A percentile compares a stretch with the other conserved stretches of the same genome.
These are phyloP conservation scores for Curvularia spicifera DNA, from an alignment of 2,329 filamentous ascomycete species.

Conservation along the genomic window DNA sequence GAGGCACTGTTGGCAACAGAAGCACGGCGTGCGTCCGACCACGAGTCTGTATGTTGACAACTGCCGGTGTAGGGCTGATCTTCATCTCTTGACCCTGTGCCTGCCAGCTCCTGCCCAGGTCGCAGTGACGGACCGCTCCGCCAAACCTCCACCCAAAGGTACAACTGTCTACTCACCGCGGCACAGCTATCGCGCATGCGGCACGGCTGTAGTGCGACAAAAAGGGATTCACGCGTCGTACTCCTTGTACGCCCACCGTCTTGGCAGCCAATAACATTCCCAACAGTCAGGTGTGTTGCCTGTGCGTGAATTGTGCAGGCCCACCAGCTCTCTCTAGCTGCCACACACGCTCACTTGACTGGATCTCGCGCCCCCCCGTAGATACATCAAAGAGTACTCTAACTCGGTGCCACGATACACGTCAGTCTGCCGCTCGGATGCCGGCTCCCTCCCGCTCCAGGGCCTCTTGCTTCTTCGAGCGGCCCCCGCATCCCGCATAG, in stretches of 20 bases:
- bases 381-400: background rate
- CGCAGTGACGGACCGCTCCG: constrained; percentile 15
- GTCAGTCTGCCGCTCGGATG: constrained; percentile 15
- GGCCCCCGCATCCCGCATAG: constrained; percentile 16
- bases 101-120: constrained; percentile 1
- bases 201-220: constrained; percentile 17
- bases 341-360: background rate
- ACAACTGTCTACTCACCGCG: constrained; percentile 3
- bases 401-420: constrained; percentile 7
- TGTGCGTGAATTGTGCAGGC: background rate
- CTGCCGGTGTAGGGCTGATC: constrained; percentile 10
- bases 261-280: constrained; percentile 2
- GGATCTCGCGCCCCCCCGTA: background rate
- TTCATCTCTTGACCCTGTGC: background rate
- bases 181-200: background rate
- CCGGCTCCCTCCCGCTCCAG: constrained; percentile 11
- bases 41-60: constrained; percentile 3
- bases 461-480: constrained; percentile 17
- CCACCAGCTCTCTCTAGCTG: background rate
- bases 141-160: constrained; percentile 7
- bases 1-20: background rate
- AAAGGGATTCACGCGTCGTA: constrained; percentile 23
- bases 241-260: constrained; percentile 17
- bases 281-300: background rate
- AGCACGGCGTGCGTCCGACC: background rate